Base-by-base conservation (phyloP, 2,329 filamentous ascomycete genomes). In the Botrytis cinerea region DNA sequence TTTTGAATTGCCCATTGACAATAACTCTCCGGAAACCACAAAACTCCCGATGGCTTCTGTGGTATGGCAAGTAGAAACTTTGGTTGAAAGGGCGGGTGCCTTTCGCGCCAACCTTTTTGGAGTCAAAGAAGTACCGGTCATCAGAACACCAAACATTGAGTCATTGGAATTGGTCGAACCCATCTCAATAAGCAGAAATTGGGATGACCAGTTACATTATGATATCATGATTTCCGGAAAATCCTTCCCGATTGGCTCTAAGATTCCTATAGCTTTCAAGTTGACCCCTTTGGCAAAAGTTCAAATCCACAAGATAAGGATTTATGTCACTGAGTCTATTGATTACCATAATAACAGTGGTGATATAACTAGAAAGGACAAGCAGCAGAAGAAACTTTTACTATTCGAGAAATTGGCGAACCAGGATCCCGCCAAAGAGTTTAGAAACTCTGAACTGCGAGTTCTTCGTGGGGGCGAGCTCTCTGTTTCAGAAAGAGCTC, bases 1-100 rank as follows among this genome's bases (percentile, higher is more conserved):
- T 75, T 97, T 96, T 60, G 95, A 98, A 79, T 87, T 95, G 38
- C 93, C 89, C 25, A 88, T 97, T 68, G 94, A 97, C 80, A 93
- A 91, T 73, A 90, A 91, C 71, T 85, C 93, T 38, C 89, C 91
- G 0, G 91, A 93, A 79, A 92, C 90, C 0, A 92, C 93, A 74
- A 88, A 90, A 74, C 89, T 92, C 35, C 90, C 92, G 59, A 83
- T 92, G n/a, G 91, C 91, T 25, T 89, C 85, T 28, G 91, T 93
- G 38, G 89, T 87, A 75, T 93, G 93, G 81, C 89, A 92, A 78
- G 81, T 93, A 22, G 91, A 93, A 80, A 90, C 90, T 12, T 85
- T 87, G 28, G 86, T 93, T 9, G 91, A 93, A 80, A 87, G 91
- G 75, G 87, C 91, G 35, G 91, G 91, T 18, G 89, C 91, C 16